Conservation (phyloP, 2,329 filamentous ascomycete genomes). For the Beauveria varroae region DNA sequence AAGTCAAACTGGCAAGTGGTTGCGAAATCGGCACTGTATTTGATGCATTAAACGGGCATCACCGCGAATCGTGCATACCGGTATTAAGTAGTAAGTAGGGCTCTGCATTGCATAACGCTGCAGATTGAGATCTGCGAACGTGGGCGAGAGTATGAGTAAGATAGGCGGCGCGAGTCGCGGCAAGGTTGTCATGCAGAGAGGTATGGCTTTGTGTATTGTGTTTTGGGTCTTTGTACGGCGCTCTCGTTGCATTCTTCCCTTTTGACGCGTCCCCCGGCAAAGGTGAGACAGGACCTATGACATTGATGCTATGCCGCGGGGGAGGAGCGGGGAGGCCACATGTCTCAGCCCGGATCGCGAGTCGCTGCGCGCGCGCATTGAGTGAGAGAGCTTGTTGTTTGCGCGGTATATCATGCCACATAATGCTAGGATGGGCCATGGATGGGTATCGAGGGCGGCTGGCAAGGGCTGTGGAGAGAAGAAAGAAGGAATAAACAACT, state of each 20-base stretch:
- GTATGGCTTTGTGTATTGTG: neutral
- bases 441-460: neutral
- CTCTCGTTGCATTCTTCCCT: neutral
- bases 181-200: neutral
- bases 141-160: neutral
- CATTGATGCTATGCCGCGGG: constrained; percentile 1
- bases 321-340: neutral
- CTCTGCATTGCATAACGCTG: neutral
- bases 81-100: neutral
- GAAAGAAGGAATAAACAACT: neutral
- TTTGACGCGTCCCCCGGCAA: neutral
- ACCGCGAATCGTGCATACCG: neutral
- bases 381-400: constrained; percentile 1
- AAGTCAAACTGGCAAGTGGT: neutral
- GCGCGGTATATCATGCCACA: neutral
- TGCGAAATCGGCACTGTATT: neutral
- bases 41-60: neutral
- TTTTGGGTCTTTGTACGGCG: neutral
- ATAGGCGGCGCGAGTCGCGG: neutral
- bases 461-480: neutral
- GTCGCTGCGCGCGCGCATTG: neutral
- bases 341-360: constrained; percentile 7
- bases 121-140: neutral
- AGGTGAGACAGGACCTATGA: neutral
- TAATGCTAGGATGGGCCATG: neutral